These are phyloP conservation scores for Nadsonia starkeyi-henricii DNA, from an alignment of 1,139 yeast species.

Conservation along the genomic window DNA sequence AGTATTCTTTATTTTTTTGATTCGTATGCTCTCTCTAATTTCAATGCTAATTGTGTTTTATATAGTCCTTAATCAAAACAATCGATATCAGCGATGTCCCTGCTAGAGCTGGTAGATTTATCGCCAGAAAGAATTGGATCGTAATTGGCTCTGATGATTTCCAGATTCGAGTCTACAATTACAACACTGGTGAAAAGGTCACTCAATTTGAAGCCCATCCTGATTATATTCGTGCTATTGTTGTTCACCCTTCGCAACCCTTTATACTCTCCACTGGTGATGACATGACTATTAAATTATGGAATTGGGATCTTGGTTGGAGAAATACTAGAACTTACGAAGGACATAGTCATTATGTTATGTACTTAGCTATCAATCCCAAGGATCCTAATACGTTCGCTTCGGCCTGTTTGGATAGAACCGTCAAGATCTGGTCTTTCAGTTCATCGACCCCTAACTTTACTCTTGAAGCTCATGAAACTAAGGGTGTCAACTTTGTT, in stretches of 20 bases:
- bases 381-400: slow-evolving; percentile 97
- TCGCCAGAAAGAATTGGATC: slow-evolving; percentile 95
- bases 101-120: slow-evolving; percentile 86
- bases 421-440: slow-evolving; percentile 92
- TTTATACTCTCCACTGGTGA: slow-evolving; percentile 82
- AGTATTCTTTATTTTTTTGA: slow-evolving; percentile 3
- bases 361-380: slow-evolving; percentile 91
- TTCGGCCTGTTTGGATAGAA: slow-evolving; percentile 88
- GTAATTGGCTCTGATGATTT: slow-evolving; percentile 94
- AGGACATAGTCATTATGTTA: slow-evolving; percentile 92
- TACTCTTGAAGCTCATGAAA: slow-evolving; percentile 81
- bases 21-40: slow-evolving; percentile 14
- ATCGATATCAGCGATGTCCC: slow-evolving; percentile 90
- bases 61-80: slow-evolving; percentile 41
- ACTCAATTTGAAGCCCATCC: slow-evolving; percentile 97
- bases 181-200: slow-evolving; percentile 88
- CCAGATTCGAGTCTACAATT: slow-evolving; percentile 83
- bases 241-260: slow-evolving; percentile 90
- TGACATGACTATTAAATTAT: slow-evolving; percentile 78
- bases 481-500: slow-evolving; percentile 88
- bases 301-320: slow-evolving; percentile 98
- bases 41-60: slow-evolving; percentile 2
- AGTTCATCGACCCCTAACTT: slow-evolving; percentile 46
- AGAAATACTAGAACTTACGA: slow-evolving; percentile 77
- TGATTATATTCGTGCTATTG: slow-evolving; percentile 83